These are phyloP conservation scores for Ceratorhiza oryzae-sativae DNA, from an alignment of 1,284 basidiomycete genomes.

Conservation along the genomic window DNA sequence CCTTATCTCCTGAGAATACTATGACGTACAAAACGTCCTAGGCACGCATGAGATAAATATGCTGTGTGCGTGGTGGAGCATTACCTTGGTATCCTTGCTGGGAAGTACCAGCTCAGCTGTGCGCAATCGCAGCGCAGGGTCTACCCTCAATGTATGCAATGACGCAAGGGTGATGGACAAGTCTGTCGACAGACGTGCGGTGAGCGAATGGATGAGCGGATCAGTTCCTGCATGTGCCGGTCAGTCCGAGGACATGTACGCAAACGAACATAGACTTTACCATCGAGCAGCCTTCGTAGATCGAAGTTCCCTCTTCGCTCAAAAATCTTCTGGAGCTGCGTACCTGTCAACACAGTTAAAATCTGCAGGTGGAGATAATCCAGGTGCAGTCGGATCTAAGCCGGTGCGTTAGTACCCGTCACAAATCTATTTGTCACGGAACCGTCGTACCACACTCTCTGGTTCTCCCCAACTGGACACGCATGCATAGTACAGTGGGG, in stretches of 20 bases:
- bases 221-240: conserved; percentile 69
- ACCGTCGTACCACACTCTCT: conserved; percentile 81
- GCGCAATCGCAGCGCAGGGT: conserved; percentile 69
- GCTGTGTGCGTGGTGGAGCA: conserved; percentile 40
- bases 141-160: conserved; percentile 79
- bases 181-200: conserved; percentile 76
- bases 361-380: conserved; percentile 95
- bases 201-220: conserved; percentile 74
- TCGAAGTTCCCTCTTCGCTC: conserved; percentile 91
- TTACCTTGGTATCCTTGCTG: conserved; percentile 77
- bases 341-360: conserved; percentile 84
- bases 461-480: conserved; percentile 93
- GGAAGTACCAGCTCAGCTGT: conserved; percentile 81
- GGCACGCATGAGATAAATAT: background rate
- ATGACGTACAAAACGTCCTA: conserved; percentile 92
- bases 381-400: conserved; percentile 89
- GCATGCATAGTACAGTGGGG: conserved; percentile 91
- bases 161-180: conserved; percentile 82
- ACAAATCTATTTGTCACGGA: conserved; percentile 31
- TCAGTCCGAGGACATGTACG: background rate
- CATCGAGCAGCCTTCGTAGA: conserved; percentile 81
- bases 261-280: conserved; percentile 52
- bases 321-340: conserved; percentile 86
- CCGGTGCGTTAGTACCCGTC: conserved; percentile 44
- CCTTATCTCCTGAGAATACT: conserved; percentile 76